phyloP scores from a whole-genome alignment of 306 rosid genomes.

The Parietaria judaica region DNA sequence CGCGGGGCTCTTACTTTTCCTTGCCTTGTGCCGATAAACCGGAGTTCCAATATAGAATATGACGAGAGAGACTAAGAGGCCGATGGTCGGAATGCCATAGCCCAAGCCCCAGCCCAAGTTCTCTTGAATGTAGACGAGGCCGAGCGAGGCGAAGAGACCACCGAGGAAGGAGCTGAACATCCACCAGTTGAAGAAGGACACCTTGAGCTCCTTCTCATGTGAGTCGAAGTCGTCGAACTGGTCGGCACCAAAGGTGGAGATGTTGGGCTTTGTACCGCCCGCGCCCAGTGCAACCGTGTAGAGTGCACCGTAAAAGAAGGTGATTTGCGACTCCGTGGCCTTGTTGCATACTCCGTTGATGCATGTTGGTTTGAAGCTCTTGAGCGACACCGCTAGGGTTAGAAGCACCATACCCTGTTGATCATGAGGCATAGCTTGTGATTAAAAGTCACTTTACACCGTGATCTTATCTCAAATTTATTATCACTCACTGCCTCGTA shows the following conservation, averaged over 20 bases:
- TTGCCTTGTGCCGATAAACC: conserved; percentile 56
- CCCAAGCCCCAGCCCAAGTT: conserved; percentile 72
- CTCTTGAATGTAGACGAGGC: conserved; percentile 70
- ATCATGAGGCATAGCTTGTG: not conserved
- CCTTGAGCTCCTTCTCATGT: conserved; percentile 42
- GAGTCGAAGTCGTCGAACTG: conserved; percentile 63
- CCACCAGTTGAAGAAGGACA: conserved; percentile 86
- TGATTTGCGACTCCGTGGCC: conserved; percentile 29
- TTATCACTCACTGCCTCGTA: too few relatives aligned
- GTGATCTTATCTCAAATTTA: too few relatives aligned
- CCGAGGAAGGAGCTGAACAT: conserved; percentile 55
- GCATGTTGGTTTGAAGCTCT: conserved; percentile 42
- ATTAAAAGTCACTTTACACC: too few relatives aligned
- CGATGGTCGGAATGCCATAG: conserved; percentile 50
- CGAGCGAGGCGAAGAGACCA: conserved; percentile 43
- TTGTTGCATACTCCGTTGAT: conserved; percentile 42
- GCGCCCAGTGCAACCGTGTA: conserved; percentile 61
- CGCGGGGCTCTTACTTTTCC: conserved; percentile 31
- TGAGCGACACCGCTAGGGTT: conserved; percentile 45
- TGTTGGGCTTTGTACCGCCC: conserved; percentile 64
- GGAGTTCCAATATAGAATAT: conserved; percentile 53
- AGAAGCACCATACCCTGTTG: conserved; percentile 53
- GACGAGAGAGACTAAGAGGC: conserved; percentile 38
- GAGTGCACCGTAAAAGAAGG: conserved; percentile 47
- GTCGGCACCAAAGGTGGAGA: conserved; percentile 76